Conservation (phyloP, 1,284 basidiomycete species). For the Fomitopsis schrenkii region DNA sequence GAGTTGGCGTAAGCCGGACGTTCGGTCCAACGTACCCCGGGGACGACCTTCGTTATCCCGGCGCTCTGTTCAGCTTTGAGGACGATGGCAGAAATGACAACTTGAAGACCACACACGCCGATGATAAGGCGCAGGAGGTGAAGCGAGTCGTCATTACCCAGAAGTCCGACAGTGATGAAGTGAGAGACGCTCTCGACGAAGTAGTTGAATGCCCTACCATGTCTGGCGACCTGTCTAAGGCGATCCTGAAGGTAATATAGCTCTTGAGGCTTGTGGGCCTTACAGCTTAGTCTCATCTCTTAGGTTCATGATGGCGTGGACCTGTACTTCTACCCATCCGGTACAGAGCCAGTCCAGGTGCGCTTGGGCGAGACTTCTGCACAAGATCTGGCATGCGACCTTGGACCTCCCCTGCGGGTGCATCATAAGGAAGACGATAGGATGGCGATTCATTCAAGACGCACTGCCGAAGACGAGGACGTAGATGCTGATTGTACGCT, state of each 20-base stretch:
- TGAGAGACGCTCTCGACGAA: conserved; percentile 64
- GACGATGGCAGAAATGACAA: conserved; percentile 57
- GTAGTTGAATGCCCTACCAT: conserved; percentile 59
- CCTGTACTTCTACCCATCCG: conserved; percentile 60
- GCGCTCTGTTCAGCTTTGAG: conserved; percentile 77
- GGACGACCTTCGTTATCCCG: conserved; percentile 76
- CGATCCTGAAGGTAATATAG: conserved; percentile 54
- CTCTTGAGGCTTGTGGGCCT: background rate
- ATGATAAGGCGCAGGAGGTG: conserved; percentile 70
- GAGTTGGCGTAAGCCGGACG: conserved; percentile 64
- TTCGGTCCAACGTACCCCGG: conserved; percentile 87
- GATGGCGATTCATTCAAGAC: conserved; percentile 73
- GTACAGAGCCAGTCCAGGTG: conserved; percentile 51
- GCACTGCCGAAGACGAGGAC: conserved; percentile 35
- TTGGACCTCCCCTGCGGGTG: conserved; percentile 74
- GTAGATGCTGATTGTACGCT: conserved; percentile 30
- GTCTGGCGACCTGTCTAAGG: conserved; percentile 66
- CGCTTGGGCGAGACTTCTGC: conserved; percentile 78
- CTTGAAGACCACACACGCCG: conserved; percentile 40
- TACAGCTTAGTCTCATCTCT: background rate
- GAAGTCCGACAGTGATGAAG: conserved; percentile 52
- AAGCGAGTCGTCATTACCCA: conserved; percentile 71
- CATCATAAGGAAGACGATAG: conserved; percentile 87
- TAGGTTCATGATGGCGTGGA: conserved; percentile 70
- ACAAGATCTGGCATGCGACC: conserved; percentile 74